A percentile compares a stretch with the other conserved stretches of the same genome.
Conservation (phyloP, 108 stramenopile species). For the Epipyxis sp. region DNA sequence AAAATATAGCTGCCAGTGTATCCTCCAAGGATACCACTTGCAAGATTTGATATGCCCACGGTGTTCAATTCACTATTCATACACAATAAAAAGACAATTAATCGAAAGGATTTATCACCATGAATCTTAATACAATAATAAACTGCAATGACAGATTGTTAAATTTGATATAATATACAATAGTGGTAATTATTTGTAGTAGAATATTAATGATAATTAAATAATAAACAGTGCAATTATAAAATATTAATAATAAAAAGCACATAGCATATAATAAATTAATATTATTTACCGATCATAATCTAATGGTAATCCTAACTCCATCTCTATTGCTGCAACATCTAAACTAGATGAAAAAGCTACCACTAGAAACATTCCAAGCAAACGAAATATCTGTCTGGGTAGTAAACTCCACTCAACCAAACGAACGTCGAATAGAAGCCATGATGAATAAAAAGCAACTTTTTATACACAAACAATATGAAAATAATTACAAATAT, state of each 20-base stretch:
- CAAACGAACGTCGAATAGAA: constrained; percentile 18
- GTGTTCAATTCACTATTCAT: constrained; percentile 5
- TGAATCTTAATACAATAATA: no score
- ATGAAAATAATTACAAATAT: no score
- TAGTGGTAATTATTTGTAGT: no score
- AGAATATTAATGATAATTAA: no score
- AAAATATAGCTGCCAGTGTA: constrained; percentile 94
- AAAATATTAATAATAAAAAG: constrained; percentile 17
- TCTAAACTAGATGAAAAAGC: constrained; percentile 88
- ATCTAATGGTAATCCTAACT: constrained; percentile 80
- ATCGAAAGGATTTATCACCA: no score
- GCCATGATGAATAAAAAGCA: no score
- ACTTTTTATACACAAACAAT: no score
- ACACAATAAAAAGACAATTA: no score
- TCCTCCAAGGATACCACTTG: constrained; percentile 81
- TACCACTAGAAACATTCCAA: constrained; percentile 89
- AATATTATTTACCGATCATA: constrained; percentile 85
- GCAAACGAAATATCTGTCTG: constrained; percentile 41
- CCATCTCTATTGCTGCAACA: constrained; percentile 94
- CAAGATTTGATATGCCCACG: constrained; percentile 72
- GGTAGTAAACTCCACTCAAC: constrained; percentile 47
- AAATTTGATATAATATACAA: no score
- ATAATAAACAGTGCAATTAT: background rate
- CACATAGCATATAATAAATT: constrained; percentile 71
- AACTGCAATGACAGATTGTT: no score